Evolutionary conservation across 371 early-diverging fungal genomes (phyloP).

Genomic region (Entomophthora muscae): DNA sequence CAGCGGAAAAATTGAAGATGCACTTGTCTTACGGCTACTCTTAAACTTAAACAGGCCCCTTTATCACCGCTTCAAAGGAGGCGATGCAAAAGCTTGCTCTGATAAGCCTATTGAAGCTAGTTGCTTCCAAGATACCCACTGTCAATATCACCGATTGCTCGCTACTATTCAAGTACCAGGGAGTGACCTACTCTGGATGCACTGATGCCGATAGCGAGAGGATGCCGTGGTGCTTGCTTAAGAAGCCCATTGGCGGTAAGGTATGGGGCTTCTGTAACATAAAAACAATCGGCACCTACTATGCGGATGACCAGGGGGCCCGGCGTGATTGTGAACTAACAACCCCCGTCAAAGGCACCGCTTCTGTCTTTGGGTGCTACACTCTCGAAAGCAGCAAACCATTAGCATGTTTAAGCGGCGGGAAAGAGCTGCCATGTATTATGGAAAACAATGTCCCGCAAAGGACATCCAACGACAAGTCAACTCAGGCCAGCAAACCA

Average conservation of each 20-base stretch:
- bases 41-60: too few species aligned
- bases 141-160: constrained; percentile 6
- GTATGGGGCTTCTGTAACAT: constrained; percentile 9
- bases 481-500: not conserved
- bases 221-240: constrained; percentile 8
- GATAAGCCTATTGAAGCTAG: not conserved
- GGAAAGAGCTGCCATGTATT: not conserved
- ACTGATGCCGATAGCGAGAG: constrained; percentile 10
- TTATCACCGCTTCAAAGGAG: too few species aligned
- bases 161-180: constrained; percentile 4
- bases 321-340: constrained; percentile 3
- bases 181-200: constrained; percentile 3
- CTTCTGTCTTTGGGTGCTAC: constrained; percentile 5
- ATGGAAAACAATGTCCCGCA: not conserved
- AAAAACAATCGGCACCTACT: not conserved
- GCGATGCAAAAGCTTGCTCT: too few species aligned
- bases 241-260: not conserved
- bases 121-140: constrained; percentile 4
- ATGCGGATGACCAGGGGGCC: not conserved
- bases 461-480: not conserved
- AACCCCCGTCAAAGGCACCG: not conserved
- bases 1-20: too few species aligned
- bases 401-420: not conserved
- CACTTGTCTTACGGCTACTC: too few species aligned
- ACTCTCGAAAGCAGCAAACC: constrained; percentile 1